These are phyloP conservation scores for Kockiozyma suomiensis DNA, from an alignment of 805 yeast species.

Conservation along the genomic window DNA sequence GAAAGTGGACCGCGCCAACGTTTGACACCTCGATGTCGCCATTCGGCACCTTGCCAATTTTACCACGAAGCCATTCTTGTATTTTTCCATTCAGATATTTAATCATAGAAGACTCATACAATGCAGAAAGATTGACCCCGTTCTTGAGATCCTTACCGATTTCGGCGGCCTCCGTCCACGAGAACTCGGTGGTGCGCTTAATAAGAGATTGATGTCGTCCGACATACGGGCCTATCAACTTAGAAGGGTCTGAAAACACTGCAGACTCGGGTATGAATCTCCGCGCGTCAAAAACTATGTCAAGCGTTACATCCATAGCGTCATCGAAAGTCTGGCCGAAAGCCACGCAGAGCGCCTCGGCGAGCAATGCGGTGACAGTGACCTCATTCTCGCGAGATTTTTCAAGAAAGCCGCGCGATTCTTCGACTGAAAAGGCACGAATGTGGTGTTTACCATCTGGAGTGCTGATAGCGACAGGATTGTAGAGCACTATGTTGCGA, in stretches of 20 bases:
- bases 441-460: background rate
- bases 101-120: slow-evolving; percentile 4
- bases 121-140: background rate
- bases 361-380: slow-evolving; percentile 19
- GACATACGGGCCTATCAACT: slow-evolving; percentile 11
- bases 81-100: slow-evolving; percentile 12
- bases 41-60: background rate
- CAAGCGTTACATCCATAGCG: slow-evolving; percentile 4
- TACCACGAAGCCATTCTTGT: background rate
- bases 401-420: background rate
- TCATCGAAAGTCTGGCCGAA: slow-evolving; percentile 1
- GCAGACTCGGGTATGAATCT: slow-evolving; percentile 1
- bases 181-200: slow-evolving; percentile 1
- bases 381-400: slow-evolving; percentile 6
- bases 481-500: background rate
- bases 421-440: background rate
- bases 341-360: background rate
- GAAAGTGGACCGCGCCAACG: slow-evolving; percentile 15
- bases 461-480: background rate
- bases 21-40: slow-evolving; percentile 16
- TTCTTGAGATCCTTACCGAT: slow-evolving; percentile 3
- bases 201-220: slow-evolving; percentile 1
- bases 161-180: slow-evolving; percentile 6
- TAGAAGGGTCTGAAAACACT: background rate
- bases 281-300: slow-evolving; percentile 20